Evolutionary conservation across 768 basidiomycete genomes (phyloP), one percentile per base, ranked within the genome.

Genomic region (Tricholomella constricta): DNA sequence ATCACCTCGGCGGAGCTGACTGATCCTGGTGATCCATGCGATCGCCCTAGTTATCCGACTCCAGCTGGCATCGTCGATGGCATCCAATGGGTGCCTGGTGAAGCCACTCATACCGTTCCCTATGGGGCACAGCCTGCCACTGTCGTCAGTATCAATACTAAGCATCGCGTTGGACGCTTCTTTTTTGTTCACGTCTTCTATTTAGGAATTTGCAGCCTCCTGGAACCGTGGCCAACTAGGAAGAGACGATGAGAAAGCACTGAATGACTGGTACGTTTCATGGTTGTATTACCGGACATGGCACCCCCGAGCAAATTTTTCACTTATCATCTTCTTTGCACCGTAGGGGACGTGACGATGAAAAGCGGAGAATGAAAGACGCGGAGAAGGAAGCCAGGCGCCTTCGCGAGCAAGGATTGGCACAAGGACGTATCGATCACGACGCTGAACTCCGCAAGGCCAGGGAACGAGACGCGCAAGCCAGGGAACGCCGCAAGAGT

Each of bases 71-170:
- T 88, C 23, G 82, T 91, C 27, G 78, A 71, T 51, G 89, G 89
- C 69, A 78, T 82, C 47, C 81, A 82, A 60, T 82, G 78, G 81
- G 73, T 89, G 23, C 87, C 88, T 17, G 82, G 80, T n/a, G 89
- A 91, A 59, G 76, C 85, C 1, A 85, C 85, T 0, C 72, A 78
- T 37, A 76, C 84, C 40, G 59, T 84, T 42, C 89, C 88, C 35
- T 45, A 69, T 10, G 86, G 83, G 4, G 84, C 84, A 23, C 79
- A 75, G 48, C 83, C 83, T 8, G 86, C 85, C 4, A 79, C 69
- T 60, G 64, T 74, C 42, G 88, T 85, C 49, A 62, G 78, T 55
- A 48, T 15, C 51, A 12, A 48, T 1, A 32, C 29, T 17, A 15
- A 32, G 41, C 10, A 37, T 56, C 31, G 55, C 46, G 52, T 56